Evolutionary conservation across 1,139 yeast species (phyloP).

Genomic region (Oligophagozyma castellii): DNA sequence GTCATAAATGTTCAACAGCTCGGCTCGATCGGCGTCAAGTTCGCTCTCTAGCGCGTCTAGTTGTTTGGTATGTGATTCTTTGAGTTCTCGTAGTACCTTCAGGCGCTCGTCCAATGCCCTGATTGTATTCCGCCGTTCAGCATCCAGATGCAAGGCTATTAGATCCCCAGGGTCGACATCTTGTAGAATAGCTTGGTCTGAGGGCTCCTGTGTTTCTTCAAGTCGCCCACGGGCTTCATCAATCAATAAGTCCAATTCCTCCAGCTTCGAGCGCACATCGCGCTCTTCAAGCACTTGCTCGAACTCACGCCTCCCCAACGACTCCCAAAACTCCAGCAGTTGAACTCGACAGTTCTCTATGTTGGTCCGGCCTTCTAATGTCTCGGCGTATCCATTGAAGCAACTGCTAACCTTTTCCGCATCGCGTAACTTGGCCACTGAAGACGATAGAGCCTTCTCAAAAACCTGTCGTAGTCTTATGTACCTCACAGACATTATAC

Average conservation of each 20-base stretch:
- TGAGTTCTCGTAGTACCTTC: slow-evolving; percentile 16
- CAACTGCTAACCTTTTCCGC: slow-evolving; percentile 50
- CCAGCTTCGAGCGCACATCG: slow-evolving; percentile 39
- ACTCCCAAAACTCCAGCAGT: slow-evolving; percentile 47
- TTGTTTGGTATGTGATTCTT: slow-evolving; percentile 16
- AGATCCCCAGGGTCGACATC: slow-evolving; percentile 3
- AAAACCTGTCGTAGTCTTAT: slow-evolving; percentile 43
- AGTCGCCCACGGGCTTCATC: slow-evolving; percentile 33
- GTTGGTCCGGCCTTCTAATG: slow-evolving; percentile 37
- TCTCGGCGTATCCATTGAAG: slow-evolving; percentile 45
- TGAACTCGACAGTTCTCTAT: slow-evolving; percentile 49
- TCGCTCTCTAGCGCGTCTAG: slow-evolving; percentile 17
- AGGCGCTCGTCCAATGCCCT: slow-evolving; percentile 21
- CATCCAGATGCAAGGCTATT: slow-evolving; percentile 15
- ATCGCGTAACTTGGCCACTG: slow-evolving; percentile 43
- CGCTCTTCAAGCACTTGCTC: slow-evolving; percentile 53
- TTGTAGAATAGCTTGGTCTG: slow-evolving; percentile 6
- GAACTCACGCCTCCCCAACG: slow-evolving; percentile 47
- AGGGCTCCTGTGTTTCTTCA: slow-evolving; percentile 29
- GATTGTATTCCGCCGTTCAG: slow-evolving; percentile 20
- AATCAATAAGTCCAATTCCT: slow-evolving; percentile 54
- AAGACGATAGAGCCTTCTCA: slow-evolving; percentile 54
- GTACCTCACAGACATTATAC: too few species aligned
- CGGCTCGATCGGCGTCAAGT: slow-evolving; percentile 12
- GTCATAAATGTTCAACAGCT: slow-evolving; percentile 13